Percentiles rank a stretch among this genome's conserved stretches.
Conservation (phyloP, 2,329 filamentous ascomycete species). For the Ophiostoma fasciatum region DNA sequence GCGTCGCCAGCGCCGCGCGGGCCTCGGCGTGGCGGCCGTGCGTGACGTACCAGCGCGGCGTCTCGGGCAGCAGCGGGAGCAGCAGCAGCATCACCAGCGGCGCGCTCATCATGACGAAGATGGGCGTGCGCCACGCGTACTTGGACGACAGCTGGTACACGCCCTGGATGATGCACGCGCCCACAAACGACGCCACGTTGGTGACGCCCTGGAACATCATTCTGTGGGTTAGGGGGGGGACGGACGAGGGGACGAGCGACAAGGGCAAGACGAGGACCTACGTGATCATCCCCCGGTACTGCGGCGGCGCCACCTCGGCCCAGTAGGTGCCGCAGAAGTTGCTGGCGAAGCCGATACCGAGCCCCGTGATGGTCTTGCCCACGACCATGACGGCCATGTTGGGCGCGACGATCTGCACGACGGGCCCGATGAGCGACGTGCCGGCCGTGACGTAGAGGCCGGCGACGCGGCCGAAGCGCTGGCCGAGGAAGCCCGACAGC, state of each 20-base stretch:
- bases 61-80: neutral
- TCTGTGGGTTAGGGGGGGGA: no score
- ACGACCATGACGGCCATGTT: neutral
- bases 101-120: neutral
- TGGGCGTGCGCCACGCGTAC: neutral
- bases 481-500: neutral
- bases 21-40: constrained; percentile 19
- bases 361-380: neutral
- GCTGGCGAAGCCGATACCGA: constrained; percentile 1
- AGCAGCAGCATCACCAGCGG: neutral
- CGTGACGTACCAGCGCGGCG: constrained; percentile 19
- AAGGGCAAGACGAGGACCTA: no score
- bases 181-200: neutral
- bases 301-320: neutral
- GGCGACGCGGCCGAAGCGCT: neutral
- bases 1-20: constrained; percentile 18
- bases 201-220: neutral
- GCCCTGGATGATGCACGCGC: neutral
- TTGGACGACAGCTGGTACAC: neutral
- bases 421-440: neutral
- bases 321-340: constrained; percentile 1
- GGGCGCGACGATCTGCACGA: neutral
- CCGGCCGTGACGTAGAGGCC: neutral
- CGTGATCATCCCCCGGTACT: neutral
- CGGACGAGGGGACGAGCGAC: no score